phyloP scores from a whole-genome alignment of 2,329 filamentous ascomycete species.

The Aureobasidium mangrovei region DNA sequence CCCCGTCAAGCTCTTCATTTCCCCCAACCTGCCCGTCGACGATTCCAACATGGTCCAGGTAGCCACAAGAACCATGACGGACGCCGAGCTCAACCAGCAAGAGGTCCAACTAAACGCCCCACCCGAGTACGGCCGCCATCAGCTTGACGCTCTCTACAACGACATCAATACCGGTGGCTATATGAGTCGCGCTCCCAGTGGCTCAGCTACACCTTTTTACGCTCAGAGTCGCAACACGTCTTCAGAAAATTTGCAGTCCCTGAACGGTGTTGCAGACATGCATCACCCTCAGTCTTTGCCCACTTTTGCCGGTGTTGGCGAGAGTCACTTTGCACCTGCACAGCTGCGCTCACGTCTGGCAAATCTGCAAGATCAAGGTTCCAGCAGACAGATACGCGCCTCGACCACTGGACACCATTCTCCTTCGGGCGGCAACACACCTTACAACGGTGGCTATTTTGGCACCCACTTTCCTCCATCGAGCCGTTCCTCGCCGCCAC shows the following conservation, averaged over 20 bases:
- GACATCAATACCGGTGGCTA: slow-evolving; percentile 76
- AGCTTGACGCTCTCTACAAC: slow-evolving; percentile 82
- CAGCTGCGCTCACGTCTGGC: slow-evolving; percentile 61
- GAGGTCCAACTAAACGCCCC: slow-evolving; percentile 62
- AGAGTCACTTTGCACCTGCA: slow-evolving; percentile 45
- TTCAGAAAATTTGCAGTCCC: slow-evolving; percentile 64
- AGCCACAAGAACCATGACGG: slow-evolving; percentile 36
- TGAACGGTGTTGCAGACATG: slow-evolving; percentile 44
- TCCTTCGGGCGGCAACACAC: slow-evolving; percentile 26
- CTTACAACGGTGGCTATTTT: slow-evolving; percentile 13
- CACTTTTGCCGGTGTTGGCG: slow-evolving; percentile 42
- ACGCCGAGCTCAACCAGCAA: slow-evolving; percentile 40
- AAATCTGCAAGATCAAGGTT: slow-evolving; percentile 40
- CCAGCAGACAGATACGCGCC: slow-evolving; percentile 20
- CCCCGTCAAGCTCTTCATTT: slow-evolving; percentile 89
- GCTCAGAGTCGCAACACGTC: slow-evolving; percentile 65
- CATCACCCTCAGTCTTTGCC: slow-evolving; percentile 35
- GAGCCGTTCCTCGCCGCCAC: slow-evolving; percentile 18
- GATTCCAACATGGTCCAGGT: slow-evolving; percentile 70
- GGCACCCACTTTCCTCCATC: neutral
- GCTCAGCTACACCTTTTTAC: slow-evolving; percentile 68
- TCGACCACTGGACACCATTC: slow-evolving; percentile 20
- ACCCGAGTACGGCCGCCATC: slow-evolving; percentile 85
- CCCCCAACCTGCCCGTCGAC: slow-evolving; percentile 81
- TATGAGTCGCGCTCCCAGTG: slow-evolving; percentile 42